Evolutionary conservation across 768 basidiomycete species (phyloP), one percentile per base, ranked within the genome.

Genomic region (Tricholomella constricta): DNA sequence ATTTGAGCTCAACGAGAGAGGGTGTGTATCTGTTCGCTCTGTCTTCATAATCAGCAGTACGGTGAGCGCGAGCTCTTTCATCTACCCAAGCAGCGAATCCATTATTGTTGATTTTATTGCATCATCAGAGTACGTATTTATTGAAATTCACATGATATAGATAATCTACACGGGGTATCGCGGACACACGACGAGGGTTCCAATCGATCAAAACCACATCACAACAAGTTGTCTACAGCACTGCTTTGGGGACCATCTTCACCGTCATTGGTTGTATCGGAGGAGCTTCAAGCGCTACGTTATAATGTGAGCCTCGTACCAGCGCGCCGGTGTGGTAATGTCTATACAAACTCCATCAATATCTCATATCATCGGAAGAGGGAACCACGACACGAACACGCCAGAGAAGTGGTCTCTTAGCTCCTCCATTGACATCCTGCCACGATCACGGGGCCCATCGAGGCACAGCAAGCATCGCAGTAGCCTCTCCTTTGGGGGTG

Each of bases 401-500:
- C n/a, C 8, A 6, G 15, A 35, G 45, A 36, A 38, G 27, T 69
- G 68, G 3, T 27, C 35, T 12, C 22, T 15, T 32, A 69, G 37
- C 23, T 51, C 42, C 1, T 55, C 42, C 52, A 62, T 59, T 0
- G 53, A 54, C 61, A 66, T 60, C 9, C 56, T 56, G 3, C 65
- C 63, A 20, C 38, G 52, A 29, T 72, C 71, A 4, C 1, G 1
- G 1, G 36, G 11, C 14, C 60, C 53, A 36, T 69, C 64, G 10
- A 63, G 58, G 45, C 71, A 71, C 34, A 42, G 37, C 1, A 62
- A 61, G 32, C 71, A 72, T 12, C 64, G 57, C 69, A 69, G 71
- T 22, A 62, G 58, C 38, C 34, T 45, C 27, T 51, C n/a, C 11
- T 47, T 42, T 5, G 55, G 37, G 19, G 36, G n/a, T 22, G 44